These are phyloP conservation scores for Backusella circina DNA, from an alignment of 192 early-diverging fungal species.

Conservation along the genomic window DNA sequence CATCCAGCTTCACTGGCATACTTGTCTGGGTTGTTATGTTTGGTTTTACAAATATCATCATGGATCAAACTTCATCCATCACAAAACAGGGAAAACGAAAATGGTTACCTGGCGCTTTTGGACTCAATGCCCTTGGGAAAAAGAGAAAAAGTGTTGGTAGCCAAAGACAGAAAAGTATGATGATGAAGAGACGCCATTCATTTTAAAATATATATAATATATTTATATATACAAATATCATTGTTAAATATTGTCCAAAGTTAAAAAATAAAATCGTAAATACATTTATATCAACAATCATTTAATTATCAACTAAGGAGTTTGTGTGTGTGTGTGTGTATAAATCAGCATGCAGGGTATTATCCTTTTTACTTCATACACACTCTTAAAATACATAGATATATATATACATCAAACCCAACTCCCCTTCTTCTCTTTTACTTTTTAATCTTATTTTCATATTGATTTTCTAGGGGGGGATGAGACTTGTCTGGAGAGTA, in stretches of 20 bases:
- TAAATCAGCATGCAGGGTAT: background rate
- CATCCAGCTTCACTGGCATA: background rate
- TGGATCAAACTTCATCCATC: background rate
- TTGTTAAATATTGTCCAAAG: background rate
- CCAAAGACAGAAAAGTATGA: background rate
- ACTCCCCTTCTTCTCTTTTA: background rate
- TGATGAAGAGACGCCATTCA: background rate
- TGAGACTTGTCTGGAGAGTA: background rate
- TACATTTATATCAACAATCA: background rate
- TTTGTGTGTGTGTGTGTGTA: background rate
- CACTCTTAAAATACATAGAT: too few species aligned
- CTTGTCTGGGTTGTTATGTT: slow-evolving; percentile 5
- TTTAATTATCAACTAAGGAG: background rate
- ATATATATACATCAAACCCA: background rate
- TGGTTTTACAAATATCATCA: slow-evolving; percentile 5
- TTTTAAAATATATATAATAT: background rate
- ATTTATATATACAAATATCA: background rate
- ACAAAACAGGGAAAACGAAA: background rate
- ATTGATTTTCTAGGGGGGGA: too few species aligned
- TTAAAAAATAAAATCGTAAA: background rate
- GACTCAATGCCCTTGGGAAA: background rate
- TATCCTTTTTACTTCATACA: background rate
- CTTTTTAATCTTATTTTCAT: background rate
- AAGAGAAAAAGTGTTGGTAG: background rate
- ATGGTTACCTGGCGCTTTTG: background rate